A percentile compares a stretch with the other conserved stretches of the same genome.
Evolutionary conservation across 129 eudicot species (phyloP).

Genomic region (Glebionis coronaria): DNA sequence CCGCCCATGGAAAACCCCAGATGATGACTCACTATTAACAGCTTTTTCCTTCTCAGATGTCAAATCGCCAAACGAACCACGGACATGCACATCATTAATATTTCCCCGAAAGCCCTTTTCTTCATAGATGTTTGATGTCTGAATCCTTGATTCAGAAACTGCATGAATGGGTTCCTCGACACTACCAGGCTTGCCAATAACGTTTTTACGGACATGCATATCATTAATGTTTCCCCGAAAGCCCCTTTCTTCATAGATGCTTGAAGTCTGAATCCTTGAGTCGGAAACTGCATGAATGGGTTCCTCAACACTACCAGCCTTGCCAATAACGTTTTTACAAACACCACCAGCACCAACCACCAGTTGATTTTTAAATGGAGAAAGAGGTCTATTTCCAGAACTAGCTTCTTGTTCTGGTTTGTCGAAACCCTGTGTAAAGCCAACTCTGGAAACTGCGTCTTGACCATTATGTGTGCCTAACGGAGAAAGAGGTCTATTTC

Average conservation of each 20-base stretch:
- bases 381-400: constrained; percentile 23
- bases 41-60: constrained; percentile 28
- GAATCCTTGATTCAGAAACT: too few relatives aligned
- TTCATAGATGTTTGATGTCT: too few relatives aligned
- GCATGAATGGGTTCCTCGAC: too few relatives aligned
- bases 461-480: too few relatives aligned
- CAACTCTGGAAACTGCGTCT: background rate
- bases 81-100: constrained; percentile 11
- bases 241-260: constrained; percentile 23
- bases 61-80: constrained; percentile 27
- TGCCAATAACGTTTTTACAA: background rate
- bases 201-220: constrained; percentile 14
- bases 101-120: constrained; percentile 20
- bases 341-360: constrained; percentile 3
- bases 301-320: constrained; percentile 10
- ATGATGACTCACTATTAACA: constrained; percentile 25
- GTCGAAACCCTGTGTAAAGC: constrained; percentile 13
- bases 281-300: constrained; percentile 26
- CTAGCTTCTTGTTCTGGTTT: constrained; percentile 13
- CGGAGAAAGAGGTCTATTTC: constrained; percentile 21
- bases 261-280: constrained; percentile 32
- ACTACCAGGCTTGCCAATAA: too few relatives aligned
- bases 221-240: constrained; percentile 22
- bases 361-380: constrained; percentile 23
- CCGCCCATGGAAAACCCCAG: constrained; percentile 25